Conservation (phyloP, 2,329 filamentous ascomycete genomes). For the Spiromastix sp. region DNA sequence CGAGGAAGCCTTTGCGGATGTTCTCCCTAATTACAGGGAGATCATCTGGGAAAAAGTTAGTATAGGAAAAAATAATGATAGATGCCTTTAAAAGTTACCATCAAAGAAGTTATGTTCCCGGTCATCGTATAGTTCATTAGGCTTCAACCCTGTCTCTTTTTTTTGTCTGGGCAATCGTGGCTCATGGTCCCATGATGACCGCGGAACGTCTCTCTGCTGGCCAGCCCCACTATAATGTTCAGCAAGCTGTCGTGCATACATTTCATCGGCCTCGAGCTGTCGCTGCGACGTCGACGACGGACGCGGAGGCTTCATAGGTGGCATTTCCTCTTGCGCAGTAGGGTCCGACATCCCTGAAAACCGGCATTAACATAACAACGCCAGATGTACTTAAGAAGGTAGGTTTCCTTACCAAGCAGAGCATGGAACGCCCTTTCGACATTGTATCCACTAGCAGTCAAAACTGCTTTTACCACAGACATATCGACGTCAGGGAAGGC, state of each 20-base stretch:
- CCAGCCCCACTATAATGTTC: conserved; percentile 63
- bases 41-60: conserved; percentile 51
- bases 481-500: conserved; percentile 80
- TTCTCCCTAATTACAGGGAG: conserved; percentile 88
- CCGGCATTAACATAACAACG: conserved; percentile 4
- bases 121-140: conserved; percentile 52
- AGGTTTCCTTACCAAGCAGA: conserved; percentile 55
- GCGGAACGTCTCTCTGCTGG: conserved; percentile 14
- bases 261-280: conserved; percentile 83
- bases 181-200: conserved; percentile 19
- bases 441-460: conserved; percentile 74
- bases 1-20: conserved; percentile 83
- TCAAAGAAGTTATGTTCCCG: conserved; percentile 87
- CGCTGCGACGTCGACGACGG: conserved; percentile 57
- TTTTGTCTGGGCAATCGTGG: conserved; percentile 31
- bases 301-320: conserved; percentile 73
- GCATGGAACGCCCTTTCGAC: conserved; percentile 95
- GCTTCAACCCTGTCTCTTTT: conserved; percentile 43
- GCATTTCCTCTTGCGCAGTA: conserved; percentile 52
- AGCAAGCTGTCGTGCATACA: conserved; percentile 83
- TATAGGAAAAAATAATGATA: conserved; percentile 9
- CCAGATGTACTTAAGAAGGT: neutral
- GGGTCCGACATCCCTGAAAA: conserved; percentile 68
- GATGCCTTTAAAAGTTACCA: conserved; percentile 30
- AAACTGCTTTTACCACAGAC: conserved; percentile 73